Evolutionary conservation across 2,329 filamentous ascomycete species (phyloP).

Genomic region (Monilinia fructigena): DNA sequence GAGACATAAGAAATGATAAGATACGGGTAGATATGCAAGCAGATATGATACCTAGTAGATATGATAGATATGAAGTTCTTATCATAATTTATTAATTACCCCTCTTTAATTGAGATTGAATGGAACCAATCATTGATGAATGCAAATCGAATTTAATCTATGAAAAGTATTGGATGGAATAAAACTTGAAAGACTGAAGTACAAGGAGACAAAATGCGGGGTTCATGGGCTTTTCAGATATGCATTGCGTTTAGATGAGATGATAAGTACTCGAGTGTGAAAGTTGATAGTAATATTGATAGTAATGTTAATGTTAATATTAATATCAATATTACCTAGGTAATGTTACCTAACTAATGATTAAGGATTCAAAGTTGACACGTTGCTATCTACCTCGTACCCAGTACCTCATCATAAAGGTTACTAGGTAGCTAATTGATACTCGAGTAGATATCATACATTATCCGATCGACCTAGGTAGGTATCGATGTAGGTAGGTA

Average conservation of each 20-base stretch:
- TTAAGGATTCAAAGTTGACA: background rate
- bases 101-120: background rate
- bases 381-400: background rate
- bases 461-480: no score
- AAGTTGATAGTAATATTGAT: no score
- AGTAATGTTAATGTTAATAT: no score
- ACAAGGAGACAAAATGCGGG: background rate
- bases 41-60: no score
- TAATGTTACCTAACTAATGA: background rate
- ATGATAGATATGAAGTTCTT: conserved; percentile 2
- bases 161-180: background rate
- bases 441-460: no score
- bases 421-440: no score
- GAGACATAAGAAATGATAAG: background rate
- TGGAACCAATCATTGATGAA: conserved; percentile 1
- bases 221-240: background rate
- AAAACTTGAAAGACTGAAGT: background rate
- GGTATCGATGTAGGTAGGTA: no score
- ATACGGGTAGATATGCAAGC: no score
- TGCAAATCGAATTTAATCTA: background rate
- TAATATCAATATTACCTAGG: background rate
- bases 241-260: background rate
- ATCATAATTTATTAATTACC: background rate
- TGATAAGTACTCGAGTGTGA: background rate
- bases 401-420: no score